Percentiles rank a stretch among this genome's conserved stretches.
Conservation (phyloP, 495 filamentous ascomycete genomes). For the Xylaria cubensis region DNA sequence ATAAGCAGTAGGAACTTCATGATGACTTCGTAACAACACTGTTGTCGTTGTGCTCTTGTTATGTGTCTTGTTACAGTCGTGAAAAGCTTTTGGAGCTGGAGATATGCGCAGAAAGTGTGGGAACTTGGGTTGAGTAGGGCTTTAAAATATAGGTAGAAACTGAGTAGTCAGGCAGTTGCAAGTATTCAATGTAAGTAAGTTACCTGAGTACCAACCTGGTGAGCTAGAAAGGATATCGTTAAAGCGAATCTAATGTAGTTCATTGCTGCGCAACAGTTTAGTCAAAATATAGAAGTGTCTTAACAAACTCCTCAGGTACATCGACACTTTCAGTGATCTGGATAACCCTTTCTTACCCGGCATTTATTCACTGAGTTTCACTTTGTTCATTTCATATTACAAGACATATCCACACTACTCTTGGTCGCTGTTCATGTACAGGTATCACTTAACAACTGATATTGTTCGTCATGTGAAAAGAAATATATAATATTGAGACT, state of each 20-base stretch:
- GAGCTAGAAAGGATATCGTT: too few relatives aligned
- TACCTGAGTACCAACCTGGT: neutral
- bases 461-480: neutral
- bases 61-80: neutral
- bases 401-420: neutral
- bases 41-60: neutral
- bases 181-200: neutral
- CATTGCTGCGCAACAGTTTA: neutral
- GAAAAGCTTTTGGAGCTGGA: neutral
- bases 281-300: neutral
- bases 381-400: neutral
- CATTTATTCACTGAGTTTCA: neutral
- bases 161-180: neutral
- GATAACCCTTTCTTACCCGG: neutral
- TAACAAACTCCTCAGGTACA: neutral
- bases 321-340: neutral
- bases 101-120: neutral
- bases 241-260: neutral
- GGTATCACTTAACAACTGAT: neutral
- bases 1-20: conserved; percentile 5
- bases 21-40: neutral
- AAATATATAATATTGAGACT: neutral
- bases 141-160: neutral
- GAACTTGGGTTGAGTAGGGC: neutral
- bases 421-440: neutral